Evolutionary conservation across 2,329 filamentous ascomycete species (phyloP).

Genomic region (Sporothrix phasma): DNA sequence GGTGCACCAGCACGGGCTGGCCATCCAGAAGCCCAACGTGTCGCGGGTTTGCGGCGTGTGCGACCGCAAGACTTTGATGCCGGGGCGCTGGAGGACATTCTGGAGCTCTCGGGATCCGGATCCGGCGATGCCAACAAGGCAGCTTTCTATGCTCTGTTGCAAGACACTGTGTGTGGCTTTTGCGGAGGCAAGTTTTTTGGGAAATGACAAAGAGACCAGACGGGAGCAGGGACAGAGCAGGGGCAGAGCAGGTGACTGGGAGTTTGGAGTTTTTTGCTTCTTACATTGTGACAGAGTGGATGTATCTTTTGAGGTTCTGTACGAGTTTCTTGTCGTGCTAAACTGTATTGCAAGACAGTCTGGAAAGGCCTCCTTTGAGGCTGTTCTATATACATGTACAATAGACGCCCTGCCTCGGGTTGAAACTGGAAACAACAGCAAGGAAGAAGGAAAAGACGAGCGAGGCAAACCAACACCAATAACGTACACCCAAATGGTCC

Average conservation of each 20-base stretch:
- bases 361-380: too few relatives aligned
- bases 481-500: not conserved
- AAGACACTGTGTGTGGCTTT: conserved; percentile 24
- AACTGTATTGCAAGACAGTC: too few relatives aligned
- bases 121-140: conserved; percentile 16
- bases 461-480: not conserved
- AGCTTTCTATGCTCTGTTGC: conserved; percentile 16
- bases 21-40: conserved; percentile 43
- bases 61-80: conserved; percentile 39
- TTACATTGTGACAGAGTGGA: not conserved
- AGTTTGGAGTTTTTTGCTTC: not conserved
- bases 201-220: too few relatives aligned
- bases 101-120: conserved; percentile 13
- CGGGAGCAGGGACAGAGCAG: too few relatives aligned
- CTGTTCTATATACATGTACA: conserved; percentile 4
- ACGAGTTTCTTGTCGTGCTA: not conserved
- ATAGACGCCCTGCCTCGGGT: not conserved
- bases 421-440: not conserved
- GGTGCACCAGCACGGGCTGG: conserved; percentile 43
- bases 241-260: not conserved
- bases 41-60: conserved; percentile 48
- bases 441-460: not conserved
- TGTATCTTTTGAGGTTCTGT: not conserved
- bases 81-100: conserved; percentile 31
- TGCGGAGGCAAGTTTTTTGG: conserved; percentile 31